These are phyloP conservation scores for Jamesozyma hellenica DNA, from an alignment of 805 yeast genomes.

Conservation along the genomic window DNA sequence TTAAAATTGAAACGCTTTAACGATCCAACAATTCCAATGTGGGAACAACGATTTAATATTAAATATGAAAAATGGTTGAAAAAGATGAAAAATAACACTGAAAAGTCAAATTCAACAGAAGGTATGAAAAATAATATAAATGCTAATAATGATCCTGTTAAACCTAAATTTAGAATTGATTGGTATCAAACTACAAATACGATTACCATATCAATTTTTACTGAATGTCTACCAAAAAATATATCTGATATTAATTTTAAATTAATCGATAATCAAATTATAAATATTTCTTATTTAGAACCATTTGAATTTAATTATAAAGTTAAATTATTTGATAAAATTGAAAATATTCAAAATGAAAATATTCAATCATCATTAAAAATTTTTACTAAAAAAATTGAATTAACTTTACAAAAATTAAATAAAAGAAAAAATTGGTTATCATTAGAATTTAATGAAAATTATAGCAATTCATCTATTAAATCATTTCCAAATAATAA, in stretches of 20 bases:
- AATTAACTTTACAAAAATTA: slow-evolving; percentile 46
- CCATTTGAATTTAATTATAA: slow-evolving; percentile 49
- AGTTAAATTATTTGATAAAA: slow-evolving; percentile 43
- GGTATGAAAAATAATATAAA: background rate
- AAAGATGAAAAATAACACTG: slow-evolving; percentile 1
- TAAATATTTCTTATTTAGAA: slow-evolving; percentile 15
- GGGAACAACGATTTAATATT: slow-evolving; percentile 28
- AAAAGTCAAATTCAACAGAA: background rate
- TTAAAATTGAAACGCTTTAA: slow-evolving; percentile 35
- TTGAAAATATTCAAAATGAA: slow-evolving; percentile 31
- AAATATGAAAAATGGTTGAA: slow-evolving; percentile 12
- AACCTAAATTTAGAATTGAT: slow-evolving; percentile 38
- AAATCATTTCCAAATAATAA: no score
- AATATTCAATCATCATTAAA: slow-evolving; percentile 11
- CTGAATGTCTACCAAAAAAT: slow-evolving; percentile 46
- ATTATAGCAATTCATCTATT: background rate
- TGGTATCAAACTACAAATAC: slow-evolving; percentile 58
- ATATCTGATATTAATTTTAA: slow-evolving; percentile 32
- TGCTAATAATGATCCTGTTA: no score
- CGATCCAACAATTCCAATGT: slow-evolving; percentile 40
- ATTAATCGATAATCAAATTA: slow-evolving; percentile 32
- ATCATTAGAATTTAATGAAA: slow-evolving; percentile 27
- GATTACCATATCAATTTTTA: slow-evolving; percentile 61
- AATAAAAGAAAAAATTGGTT: slow-evolving; percentile 38
- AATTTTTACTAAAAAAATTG: slow-evolving; percentile 66